phyloP scores from a whole-genome alignment of 176 grass and related monocot species.

The Typha latifolia region DNA sequence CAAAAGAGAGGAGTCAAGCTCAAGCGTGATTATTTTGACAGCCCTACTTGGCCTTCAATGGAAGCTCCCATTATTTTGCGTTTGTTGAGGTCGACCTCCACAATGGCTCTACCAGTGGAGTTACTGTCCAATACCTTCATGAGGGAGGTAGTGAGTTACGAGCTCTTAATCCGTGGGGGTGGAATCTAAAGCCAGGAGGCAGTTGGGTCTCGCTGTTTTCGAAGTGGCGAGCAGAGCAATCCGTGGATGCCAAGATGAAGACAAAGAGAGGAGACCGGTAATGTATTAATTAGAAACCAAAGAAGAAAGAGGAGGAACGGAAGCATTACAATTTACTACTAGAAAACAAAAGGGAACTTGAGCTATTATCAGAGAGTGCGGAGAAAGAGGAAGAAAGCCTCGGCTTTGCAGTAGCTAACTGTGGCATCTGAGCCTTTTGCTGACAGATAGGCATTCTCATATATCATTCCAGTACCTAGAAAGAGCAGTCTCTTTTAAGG shows the following conservation, averaged over 20 bases:
- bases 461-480: no score
- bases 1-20: no score
- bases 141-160: conserved; percentile 63
- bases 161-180: conserved; percentile 97
- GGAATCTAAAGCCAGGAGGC: conserved; percentile 82
- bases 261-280: neutral
- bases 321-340: neutral
- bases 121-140: conserved; percentile 51
- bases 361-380: neutral
- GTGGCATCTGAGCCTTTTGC: neutral
- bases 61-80: conserved; percentile 84
- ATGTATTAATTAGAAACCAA: conserved; percentile 1
- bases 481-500: no score
- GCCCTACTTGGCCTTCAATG: conserved; percentile 49
- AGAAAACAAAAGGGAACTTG: conserved; percentile 2
- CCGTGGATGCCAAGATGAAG: neutral
- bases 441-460: no score
- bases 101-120: conserved; percentile 74
- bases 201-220: conserved; percentile 33
- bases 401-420: no score
- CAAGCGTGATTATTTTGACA: no score
- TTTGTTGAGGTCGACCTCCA: conserved; percentile 85
- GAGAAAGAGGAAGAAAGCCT: no score
- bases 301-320: neutral
- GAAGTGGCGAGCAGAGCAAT: conserved; percentile 4